Conservation (phyloP, 805 yeast genomes). For the Wickerhamomyces chaumierensis region DNA sequence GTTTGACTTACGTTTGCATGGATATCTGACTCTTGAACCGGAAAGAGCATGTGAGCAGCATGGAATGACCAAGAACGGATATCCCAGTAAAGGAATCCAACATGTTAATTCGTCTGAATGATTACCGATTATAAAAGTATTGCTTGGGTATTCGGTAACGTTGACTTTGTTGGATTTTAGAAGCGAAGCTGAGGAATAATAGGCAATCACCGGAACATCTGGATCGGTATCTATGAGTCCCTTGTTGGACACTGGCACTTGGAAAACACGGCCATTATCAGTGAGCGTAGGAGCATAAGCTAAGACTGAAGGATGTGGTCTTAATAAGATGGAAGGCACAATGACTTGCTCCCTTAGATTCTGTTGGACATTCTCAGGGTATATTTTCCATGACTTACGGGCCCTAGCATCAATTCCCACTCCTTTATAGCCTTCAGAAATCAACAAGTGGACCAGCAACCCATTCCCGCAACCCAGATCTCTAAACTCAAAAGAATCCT, state of each 20-base stretch:
- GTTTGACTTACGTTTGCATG: conserved; percentile 26
- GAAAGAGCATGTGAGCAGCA: conserved; percentile 86
- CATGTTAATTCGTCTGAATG: conserved; percentile 93
- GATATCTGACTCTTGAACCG: conserved; percentile 64
- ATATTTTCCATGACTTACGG: conserved; percentile 77
- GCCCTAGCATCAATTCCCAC: conserved; percentile 83
- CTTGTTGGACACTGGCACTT: conserved; percentile 23
- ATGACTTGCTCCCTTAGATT: conserved; percentile 65
- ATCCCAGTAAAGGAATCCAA: conserved; percentile 85
- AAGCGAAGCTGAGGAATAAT: conserved; percentile 32
- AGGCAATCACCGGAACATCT: conserved; percentile 36
- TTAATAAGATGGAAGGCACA: conserved; percentile 62
- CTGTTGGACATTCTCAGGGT: conserved; percentile 51
- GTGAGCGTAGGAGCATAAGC: conserved; percentile 39
- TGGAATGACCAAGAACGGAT: conserved; percentile 85
- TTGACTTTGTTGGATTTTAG: conserved; percentile 44
- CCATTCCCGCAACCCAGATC: conserved; percentile 97
- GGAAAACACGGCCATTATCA: conserved; percentile 54
- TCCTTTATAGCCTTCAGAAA: conserved; percentile 73
- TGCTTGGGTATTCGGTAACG: conserved; percentile 52
- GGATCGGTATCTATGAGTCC: conserved; percentile 7
- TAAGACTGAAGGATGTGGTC: conserved; percentile 57
- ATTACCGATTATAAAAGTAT: conserved; percentile 83
- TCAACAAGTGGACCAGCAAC: conserved; percentile 60
- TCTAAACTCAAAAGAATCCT: conserved; percentile 51